Percentiles rank a stretch among this genome's conserved stretches.
Evolutionary conservation across 495 filamentous ascomycete species (phyloP).

Genomic region (Neurospora sp.): DNA sequence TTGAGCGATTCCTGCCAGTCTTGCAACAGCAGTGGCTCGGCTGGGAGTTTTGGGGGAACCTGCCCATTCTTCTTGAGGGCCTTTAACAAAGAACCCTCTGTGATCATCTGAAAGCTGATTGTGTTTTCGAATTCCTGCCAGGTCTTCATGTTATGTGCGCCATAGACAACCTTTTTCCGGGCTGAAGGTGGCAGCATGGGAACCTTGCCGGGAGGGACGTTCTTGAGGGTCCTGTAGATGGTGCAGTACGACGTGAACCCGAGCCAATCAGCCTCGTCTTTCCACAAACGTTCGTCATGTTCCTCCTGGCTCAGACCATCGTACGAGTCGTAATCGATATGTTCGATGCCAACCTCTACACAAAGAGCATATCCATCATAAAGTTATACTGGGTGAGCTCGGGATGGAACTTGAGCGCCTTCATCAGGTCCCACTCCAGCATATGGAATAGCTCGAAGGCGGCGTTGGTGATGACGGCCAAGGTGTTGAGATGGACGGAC

Average conservation of each 20-base stretch:
- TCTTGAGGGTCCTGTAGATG: not conserved
- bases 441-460: slow-evolving; percentile 23
- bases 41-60: slow-evolving; percentile 4
- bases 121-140: slow-evolving; percentile 8
- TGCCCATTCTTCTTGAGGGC: slow-evolving; percentile 9
- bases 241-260: slow-evolving; percentile 6
- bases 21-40: slow-evolving; percentile 14
- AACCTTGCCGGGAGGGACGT: slow-evolving; percentile 12
- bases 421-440: slow-evolving; percentile 18
- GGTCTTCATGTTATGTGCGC: slow-evolving; percentile 2
- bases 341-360: slow-evolving; percentile 12
- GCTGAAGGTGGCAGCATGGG: slow-evolving; percentile 9
- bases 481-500: slow-evolving; percentile 10
- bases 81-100: slow-evolving; percentile 13
- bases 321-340: slow-evolving; percentile 18
- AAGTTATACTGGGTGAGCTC: slow-evolving; percentile 10
- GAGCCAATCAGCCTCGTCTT: slow-evolving; percentile 19
- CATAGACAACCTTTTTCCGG: slow-evolving; percentile 10
- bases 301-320: slow-evolving; percentile 5
- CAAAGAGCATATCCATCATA: slow-evolving; percentile 19
- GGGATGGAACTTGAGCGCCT: slow-evolving; percentile 5
- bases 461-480: slow-evolving; percentile 21
- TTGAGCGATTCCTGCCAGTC: slow-evolving; percentile 11
- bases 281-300: slow-evolving; percentile 11
- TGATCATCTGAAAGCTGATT: slow-evolving; percentile 10